Evolutionary conservation across 371 early-diverging fungal genomes (phyloP), one percentile per base, ranked within the genome.

Genomic region (Funneliformis caledonium): DNA sequence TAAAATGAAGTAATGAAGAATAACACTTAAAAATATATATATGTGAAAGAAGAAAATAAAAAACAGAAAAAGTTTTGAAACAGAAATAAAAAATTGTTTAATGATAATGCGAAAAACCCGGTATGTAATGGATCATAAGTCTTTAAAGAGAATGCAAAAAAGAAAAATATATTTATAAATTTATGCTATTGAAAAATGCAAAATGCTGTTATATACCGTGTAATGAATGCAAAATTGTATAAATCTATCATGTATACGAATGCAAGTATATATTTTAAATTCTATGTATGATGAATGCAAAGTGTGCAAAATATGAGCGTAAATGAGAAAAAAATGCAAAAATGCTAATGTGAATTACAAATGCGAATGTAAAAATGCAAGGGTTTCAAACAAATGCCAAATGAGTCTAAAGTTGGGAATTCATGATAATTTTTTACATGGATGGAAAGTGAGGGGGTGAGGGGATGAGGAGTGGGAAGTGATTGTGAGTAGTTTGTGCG

Each of bases 361-460:
- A 69, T 69, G 69, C 69, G 19, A n/a, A 69, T 43, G 37, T n/a
- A 37, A 69, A 69, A 69, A 69, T 69, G 69, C 69, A 43, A 22
- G 47, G 16, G 16, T 70, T 37, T 70, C 70, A 70, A 67, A 67
- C 9, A 67, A 67, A 26, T 70, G n/a, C 14, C 42, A 33, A 26
- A 70, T 43, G n/a, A 16, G 47, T 45, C n/a, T 43, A 70, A 4
- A 37, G 12, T 42, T 37, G 43, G 45, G 37, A 45, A 70, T 43
- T 43, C 70, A 70, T 70, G 70, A 70, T 70, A 43, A 70, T 45
- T 70, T 69, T 43, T n/a, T 70, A 70, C 70, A 70, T 12, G 43
- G 5, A 45, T n/a, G 37, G 19, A 43, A 14, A 43, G 31, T 1
- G 42, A 37, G 10, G 5, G 70, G 19, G 14, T 9, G 31, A 2